A percentile compares a stretch with the other conserved stretches of the same genome.
Conservation (phyloP, 768 basidiomycete genomes). For the Pleurotus giganteus region DNA sequence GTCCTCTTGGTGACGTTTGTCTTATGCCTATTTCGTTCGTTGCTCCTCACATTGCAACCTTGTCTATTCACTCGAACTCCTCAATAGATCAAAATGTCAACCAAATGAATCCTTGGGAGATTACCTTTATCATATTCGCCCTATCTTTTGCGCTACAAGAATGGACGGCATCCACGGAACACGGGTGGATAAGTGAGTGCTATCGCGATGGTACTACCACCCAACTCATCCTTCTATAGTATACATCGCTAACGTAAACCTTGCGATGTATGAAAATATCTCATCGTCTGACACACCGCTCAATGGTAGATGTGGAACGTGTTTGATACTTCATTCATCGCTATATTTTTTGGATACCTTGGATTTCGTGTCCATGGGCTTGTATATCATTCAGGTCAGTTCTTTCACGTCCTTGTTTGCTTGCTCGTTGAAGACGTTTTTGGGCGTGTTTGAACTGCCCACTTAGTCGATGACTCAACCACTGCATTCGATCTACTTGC, state of each 20-base stretch:
- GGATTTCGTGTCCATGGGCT: slow-evolving; percentile 66
- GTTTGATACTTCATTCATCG: slow-evolving; percentile 75
- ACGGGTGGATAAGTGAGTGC: slow-evolving; percentile 80
- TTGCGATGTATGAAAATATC: not conserved
- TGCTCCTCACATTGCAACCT: slow-evolving; percentile 1
- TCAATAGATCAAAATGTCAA: slow-evolving; percentile 54
- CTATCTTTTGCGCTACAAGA: slow-evolving; percentile 81
- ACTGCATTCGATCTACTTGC: slow-evolving; percentile 82
- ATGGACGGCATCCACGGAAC: slow-evolving; percentile 83
- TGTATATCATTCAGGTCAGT: slow-evolving; percentile 46
- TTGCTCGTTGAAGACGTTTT: slow-evolving; percentile 1
- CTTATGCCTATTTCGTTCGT: slow-evolving; percentile 70
- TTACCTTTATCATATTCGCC: slow-evolving; percentile 72
- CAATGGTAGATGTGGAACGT: slow-evolving; percentile 82
- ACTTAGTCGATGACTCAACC: slow-evolving; percentile 45
- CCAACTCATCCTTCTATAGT: slow-evolving; percentile 37
- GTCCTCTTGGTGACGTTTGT: slow-evolving; percentile 67
- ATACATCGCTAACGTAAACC: slow-evolving; percentile 78
- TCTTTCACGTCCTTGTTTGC: slow-evolving; percentile 11
- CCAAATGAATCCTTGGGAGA: slow-evolving; percentile 59
- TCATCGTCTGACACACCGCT: slow-evolving; percentile 5
- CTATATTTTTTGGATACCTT: slow-evolving; percentile 69
- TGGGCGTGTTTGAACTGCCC: not conserved
- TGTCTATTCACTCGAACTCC: not conserved
- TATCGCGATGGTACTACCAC: slow-evolving; percentile 2